These are phyloP conservation scores for Termitomyces sp. DNA, from an alignment of 1,284 basidiomycete genomes.

Conservation along the genomic window DNA sequence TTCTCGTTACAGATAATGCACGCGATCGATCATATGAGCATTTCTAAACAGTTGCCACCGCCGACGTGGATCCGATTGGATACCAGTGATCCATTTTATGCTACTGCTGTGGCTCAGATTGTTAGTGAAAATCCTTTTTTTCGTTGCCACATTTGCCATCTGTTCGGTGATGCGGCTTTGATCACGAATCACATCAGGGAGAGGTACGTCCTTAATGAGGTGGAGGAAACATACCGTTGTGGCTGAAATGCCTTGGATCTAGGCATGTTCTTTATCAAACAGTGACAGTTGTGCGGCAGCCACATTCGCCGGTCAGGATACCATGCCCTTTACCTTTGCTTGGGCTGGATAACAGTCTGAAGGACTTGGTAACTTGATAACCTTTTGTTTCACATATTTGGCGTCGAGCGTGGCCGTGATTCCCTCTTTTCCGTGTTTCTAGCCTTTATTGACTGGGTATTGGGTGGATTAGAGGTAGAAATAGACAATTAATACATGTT, in stretches of 20 bases:
- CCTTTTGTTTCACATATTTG: neutral
- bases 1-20: slow-evolving; percentile 17
- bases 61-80: slow-evolving; percentile 14
- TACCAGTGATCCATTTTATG: slow-evolving; percentile 12
- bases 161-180: slow-evolving; percentile 13
- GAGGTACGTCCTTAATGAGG: slow-evolving; percentile 12
- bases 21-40: slow-evolving; percentile 14
- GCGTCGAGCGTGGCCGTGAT: neutral
- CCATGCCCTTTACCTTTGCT: neutral
- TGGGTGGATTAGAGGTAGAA: neutral
- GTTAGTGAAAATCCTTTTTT: slow-evolving; percentile 13
- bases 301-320: slow-evolving; percentile 14
- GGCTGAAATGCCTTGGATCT: neutral
- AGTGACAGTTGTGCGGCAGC: slow-evolving; percentile 15
- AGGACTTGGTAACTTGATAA: neutral
- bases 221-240: neutral
- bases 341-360: neutral
- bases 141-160: slow-evolving; percentile 18
- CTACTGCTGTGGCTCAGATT: slow-evolving; percentile 12
- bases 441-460: neutral
- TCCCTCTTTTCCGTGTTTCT: neutral
- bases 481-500: slow-evolving; percentile 18
- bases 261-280: slow-evolving; percentile 17
- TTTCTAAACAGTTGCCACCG: slow-evolving; percentile 1
- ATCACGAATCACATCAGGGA: slow-evolving; percentile 17